A percentile compares a stretch with the other conserved stretches of the same genome.
Evolutionary conservation across 1,139 yeast genomes (phyloP).

Genomic region (Wickerhamomyces sp.): DNA sequence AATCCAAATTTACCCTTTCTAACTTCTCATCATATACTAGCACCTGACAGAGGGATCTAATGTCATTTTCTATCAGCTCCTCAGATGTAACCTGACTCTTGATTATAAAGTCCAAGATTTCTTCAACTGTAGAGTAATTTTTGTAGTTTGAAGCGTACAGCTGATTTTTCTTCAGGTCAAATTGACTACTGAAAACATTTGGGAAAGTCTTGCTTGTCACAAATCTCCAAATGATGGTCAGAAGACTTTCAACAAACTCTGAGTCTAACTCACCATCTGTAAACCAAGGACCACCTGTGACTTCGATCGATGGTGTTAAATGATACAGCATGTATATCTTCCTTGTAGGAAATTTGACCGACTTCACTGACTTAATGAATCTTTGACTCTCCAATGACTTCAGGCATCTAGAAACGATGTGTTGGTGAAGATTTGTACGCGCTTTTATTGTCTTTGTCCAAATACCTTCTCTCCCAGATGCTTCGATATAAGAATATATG

Average conservation of each 20-base stretch:
- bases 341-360: conserved; percentile 93
- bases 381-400: conserved; percentile 80
- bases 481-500: conserved; percentile 87
- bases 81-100: conserved; percentile 75
- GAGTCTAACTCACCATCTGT: conserved; percentile 93
- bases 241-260: conserved; percentile 81
- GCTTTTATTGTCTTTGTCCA: conserved; percentile 95
- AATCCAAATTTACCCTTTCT: conserved; percentile 54
- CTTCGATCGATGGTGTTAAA: conserved; percentile 89
- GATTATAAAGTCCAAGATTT: conserved; percentile 72
- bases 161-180: conserved; percentile 15
- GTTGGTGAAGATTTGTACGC: conserved; percentile 88
- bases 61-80: conserved; percentile 68
- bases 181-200: conserved; percentile 44
- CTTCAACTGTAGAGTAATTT: conserved; percentile 64
- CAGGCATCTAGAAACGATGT: conserved; percentile 80
- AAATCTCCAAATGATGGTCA: conserved; percentile 84
- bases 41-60: conserved; percentile 82
- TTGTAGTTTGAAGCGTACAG: conserved; percentile 52
- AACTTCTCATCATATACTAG: conserved; percentile 81
- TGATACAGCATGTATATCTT: conserved; percentile 94
- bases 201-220: conserved; percentile 77
- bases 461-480: conserved; percentile 90
- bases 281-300: conserved; percentile 99
- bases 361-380: conserved; percentile 82